These are phyloP conservation scores for Ceriops tagal DNA, from an alignment of 345 rosid species.

Conservation along the genomic window DNA sequence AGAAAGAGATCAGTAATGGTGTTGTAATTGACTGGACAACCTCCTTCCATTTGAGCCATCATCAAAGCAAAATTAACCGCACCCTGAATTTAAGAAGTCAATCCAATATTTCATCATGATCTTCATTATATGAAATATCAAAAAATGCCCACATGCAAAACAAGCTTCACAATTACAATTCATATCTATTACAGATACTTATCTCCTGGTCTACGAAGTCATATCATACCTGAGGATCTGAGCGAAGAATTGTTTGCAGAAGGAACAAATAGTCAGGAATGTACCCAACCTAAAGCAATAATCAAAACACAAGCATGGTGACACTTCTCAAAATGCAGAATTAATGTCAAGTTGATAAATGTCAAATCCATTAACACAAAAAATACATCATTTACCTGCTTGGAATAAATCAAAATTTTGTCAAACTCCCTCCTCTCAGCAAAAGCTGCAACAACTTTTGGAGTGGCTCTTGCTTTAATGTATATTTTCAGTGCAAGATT, in stretches of 20 bases:
- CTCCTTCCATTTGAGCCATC: conserved; percentile 99
- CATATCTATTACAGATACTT: too few relatives aligned
- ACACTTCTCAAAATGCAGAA: too few relatives aligned
- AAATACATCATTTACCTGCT: conserved; percentile 52
- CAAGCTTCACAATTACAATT: too few relatives aligned
- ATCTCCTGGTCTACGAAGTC: too few relatives aligned
- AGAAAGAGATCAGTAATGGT: conserved; percentile 98
- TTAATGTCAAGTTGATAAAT: too few relatives aligned
- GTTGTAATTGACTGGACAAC: conserved; percentile 93
- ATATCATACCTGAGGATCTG: conserved; percentile 84
- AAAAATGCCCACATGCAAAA: too few relatives aligned
- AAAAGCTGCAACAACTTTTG: conserved; percentile 98
- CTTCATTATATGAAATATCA: too few relatives aligned
- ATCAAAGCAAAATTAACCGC: conserved; percentile 97
- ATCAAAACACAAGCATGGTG: too few relatives aligned
- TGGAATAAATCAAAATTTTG: conserved; percentile 83
- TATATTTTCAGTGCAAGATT: conserved; percentile 94
- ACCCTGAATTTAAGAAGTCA: conserved; percentile 44
- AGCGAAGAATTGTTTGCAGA: conserved; percentile 92
- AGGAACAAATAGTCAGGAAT: conserved; percentile 96
- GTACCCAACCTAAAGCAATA: conserved; percentile 67
- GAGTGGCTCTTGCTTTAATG: conserved; percentile 92
- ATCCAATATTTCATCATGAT: conserved; percentile 1
- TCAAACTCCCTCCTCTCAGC: conserved; percentile 98
- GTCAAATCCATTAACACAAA: too few relatives aligned